These are phyloP conservation scores for Candida morakotiae DNA, from an alignment of 805 yeast genomes.

Conservation along the genomic window DNA sequence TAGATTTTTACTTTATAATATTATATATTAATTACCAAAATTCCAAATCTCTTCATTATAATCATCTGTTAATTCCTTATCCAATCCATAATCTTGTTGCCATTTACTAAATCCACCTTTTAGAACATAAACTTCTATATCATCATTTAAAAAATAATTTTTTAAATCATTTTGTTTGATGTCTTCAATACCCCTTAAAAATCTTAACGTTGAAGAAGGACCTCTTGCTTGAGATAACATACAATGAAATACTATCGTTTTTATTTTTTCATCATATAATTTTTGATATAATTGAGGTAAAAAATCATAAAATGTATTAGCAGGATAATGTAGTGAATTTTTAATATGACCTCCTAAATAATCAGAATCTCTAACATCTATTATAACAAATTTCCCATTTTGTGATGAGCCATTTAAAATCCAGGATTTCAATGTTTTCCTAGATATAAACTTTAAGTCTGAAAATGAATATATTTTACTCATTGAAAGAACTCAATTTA, in stretches of 20 bases:
- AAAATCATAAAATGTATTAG: slow-evolving; percentile 37
- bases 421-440: slow-evolving; percentile 46
- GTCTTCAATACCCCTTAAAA: slow-evolving; percentile 44
- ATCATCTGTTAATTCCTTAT: slow-evolving; percentile 54
- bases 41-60: slow-evolving; percentile 36
- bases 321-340: slow-evolving; percentile 54
- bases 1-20: no score
- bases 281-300: slow-evolving; percentile 35
- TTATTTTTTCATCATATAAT: slow-evolving; percentile 26
- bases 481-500: no score
- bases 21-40: neutral
- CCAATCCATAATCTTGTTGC: slow-evolving; percentile 74
- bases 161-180: slow-evolving; percentile 18
- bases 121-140: slow-evolving; percentile 69
- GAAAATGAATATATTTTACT: slow-evolving; percentile 26
- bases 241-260: slow-evolving; percentile 82
- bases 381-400: slow-evolving; percentile 44
- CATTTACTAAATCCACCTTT: slow-evolving; percentile 84
- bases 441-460: slow-evolving; percentile 44
- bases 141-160: slow-evolving; percentile 29
- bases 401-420: slow-evolving; percentile 32
- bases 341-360: slow-evolving; percentile 72
- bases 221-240: slow-evolving; percentile 90
- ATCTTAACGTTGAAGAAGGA: slow-evolving; percentile 73
- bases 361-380: slow-evolving; percentile 87